Conservation (phyloP, 768 basidiomycete genomes). For the Vararia minispora region DNA sequence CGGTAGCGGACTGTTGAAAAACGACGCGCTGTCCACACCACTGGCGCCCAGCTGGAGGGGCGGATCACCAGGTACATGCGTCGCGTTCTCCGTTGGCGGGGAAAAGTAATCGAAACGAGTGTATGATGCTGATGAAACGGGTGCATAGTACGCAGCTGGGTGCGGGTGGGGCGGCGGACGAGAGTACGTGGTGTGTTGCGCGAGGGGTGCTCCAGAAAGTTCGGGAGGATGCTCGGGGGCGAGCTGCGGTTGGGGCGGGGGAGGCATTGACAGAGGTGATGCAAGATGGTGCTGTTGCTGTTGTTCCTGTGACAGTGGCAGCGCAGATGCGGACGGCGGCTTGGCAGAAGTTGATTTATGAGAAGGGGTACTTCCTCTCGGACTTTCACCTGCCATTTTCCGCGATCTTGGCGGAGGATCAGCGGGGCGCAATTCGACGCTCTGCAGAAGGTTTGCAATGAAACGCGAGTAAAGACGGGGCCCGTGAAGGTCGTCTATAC, state of each 20-base stretch:
- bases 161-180: neutral
- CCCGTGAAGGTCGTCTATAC: conserved; percentile 23
- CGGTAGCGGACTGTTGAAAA: conserved; percentile 12
- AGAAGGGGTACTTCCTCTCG: neutral
- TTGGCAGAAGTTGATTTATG: neutral
- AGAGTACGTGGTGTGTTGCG: neutral
- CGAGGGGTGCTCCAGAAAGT: neutral
- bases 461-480: conserved; percentile 23
- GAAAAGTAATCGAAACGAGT: conserved; percentile 13
- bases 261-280: neutral
- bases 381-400: conserved; percentile 1
- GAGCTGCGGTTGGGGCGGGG: neutral
- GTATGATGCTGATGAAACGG: conserved; percentile 4
- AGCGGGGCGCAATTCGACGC: too few relatives aligned
- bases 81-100: neutral
- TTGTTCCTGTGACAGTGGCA: neutral
- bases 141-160: conserved; percentile 8
- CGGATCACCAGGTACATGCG: neutral
- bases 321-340: neutral
- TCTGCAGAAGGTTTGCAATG: conserved; percentile 17
- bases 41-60: conserved; percentile 3
- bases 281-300: too few relatives aligned
- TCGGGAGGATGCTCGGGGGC: conserved; percentile 3
- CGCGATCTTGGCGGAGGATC: too few relatives aligned
- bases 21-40: conserved; percentile 9